A percentile compares a stretch with the other conserved stretches of the same genome.
Evolutionary conservation across 495 filamentous ascomycete genomes (phyloP).

Genomic region (Xylaria cubensis): DNA sequence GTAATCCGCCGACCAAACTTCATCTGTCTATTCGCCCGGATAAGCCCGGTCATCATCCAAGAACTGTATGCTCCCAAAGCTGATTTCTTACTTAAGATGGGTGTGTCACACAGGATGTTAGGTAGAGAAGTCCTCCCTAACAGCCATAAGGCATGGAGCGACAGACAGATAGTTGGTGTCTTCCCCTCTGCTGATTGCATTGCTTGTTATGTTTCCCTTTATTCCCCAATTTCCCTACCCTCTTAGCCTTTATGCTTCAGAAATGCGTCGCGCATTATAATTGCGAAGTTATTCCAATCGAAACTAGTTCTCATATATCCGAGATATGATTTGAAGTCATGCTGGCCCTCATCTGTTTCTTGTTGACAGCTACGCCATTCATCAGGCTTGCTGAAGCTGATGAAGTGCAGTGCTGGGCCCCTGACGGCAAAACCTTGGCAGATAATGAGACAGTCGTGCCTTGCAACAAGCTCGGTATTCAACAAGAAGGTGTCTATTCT

Average conservation of each 20-base stretch:
- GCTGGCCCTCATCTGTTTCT: constrained; percentile 7
- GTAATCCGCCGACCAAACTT: neutral
- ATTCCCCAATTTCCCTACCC: neutral
- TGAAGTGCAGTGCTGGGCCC: constrained; percentile 33
- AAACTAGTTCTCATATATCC: neutral
- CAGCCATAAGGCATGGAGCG: neutral
- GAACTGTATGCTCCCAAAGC: neutral
- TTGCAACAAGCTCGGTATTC: constrained; percentile 40
- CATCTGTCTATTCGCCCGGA: constrained; percentile 1
- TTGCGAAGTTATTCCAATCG: neutral
- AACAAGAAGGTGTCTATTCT: constrained; percentile 35
- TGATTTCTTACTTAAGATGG: neutral
- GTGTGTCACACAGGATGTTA: neutral
- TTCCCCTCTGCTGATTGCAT: neutral
- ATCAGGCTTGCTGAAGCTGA: neutral
- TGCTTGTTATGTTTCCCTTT: neutral
- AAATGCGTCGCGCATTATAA: neutral
- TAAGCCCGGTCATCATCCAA: neutral
- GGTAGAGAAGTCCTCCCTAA: neutral
- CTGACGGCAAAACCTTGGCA: constrained; percentile 34
- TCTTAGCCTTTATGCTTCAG: neutral
- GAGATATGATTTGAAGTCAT: neutral
- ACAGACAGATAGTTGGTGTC: constrained; percentile 5
- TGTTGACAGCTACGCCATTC: neutral
- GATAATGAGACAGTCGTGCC: constrained; percentile 35